Conservation (phyloP, 2,329 filamentous ascomycete genomes). For the Dichotomopilus funicola region DNA sequence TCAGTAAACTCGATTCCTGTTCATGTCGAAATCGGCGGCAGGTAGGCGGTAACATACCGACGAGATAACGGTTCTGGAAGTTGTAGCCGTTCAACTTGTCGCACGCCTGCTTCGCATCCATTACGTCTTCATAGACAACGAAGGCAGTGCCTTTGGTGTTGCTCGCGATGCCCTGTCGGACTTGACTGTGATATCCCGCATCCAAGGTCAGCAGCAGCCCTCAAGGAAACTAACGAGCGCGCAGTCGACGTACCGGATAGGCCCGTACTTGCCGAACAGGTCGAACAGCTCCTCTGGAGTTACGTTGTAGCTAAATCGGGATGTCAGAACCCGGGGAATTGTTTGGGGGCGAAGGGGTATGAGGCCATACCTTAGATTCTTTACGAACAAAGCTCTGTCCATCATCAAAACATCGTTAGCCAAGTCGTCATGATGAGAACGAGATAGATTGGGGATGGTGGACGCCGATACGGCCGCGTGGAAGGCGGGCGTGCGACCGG, state of each 20-base stretch:
- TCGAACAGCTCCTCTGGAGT: conserved; percentile 97
- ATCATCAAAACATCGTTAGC: conserved; percentile 13
- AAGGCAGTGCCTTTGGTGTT: conserved; percentile 98
- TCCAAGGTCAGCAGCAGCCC: conserved; percentile 19
- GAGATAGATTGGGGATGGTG: conserved; percentile 11
- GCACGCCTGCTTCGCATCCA: conserved; percentile 97
- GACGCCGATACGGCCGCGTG: conserved; percentile 5
- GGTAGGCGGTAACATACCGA: conserved; percentile 58
- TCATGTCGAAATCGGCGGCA: neutral
- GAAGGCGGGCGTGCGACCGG: conserved; percentile 6
- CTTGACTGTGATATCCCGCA: conserved; percentile 59
- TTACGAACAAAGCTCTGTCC: conserved; percentile 94
- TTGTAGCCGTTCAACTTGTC: conserved; percentile 99
- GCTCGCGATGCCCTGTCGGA: conserved; percentile 93
- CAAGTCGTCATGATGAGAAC: conserved; percentile 5
- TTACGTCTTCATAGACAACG: conserved; percentile 98
- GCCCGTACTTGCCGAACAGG: conserved; percentile 95
- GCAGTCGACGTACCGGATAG: conserved; percentile 68
- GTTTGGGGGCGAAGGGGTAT: conserved; percentile 49
- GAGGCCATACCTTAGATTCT: conserved; percentile 79
- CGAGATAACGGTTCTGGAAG: conserved; percentile 98
- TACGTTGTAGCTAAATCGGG: conserved; percentile 80
- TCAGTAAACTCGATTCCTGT: neutral
- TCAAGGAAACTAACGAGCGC: neutral
- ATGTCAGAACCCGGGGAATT: conserved; percentile 47